Percentiles rank a stretch among this genome's conserved stretches.
These are phyloP conservation scores for Teratosphaeria epicoccoides DNA, from an alignment of 2,329 filamentous ascomycete genomes.

Conservation along the genomic window DNA sequence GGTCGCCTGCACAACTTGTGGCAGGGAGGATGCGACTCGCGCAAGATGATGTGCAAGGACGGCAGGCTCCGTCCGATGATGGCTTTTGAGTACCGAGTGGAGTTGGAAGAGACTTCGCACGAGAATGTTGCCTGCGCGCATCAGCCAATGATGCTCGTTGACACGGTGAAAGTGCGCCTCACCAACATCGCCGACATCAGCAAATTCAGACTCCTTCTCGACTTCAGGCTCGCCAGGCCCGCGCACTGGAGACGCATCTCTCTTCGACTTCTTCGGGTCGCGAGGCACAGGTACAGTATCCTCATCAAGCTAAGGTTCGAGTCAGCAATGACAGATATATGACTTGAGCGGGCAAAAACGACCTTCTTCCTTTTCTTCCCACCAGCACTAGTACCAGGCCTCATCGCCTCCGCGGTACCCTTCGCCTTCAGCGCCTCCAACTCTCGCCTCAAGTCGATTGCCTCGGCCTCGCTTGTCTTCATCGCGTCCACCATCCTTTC, in stretches of 20 bases:
- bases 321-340: background rate
- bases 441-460: conserved; percentile 14
- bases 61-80: conserved; percentile 7
- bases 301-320: conserved; percentile 4
- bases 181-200: conserved; percentile 15
- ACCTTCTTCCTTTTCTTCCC: conserved; percentile 21
- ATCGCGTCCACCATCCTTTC: conserved; percentile 14
- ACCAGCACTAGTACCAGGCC: background rate
- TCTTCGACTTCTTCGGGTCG: conserved; percentile 16
- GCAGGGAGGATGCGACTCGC: conserved; percentile 12
- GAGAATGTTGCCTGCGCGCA: conserved; percentile 12
- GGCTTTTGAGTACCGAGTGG: conserved; percentile 15
- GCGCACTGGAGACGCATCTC: conserved; percentile 7
- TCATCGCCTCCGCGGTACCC: conserved; percentile 5
- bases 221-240: conserved; percentile 1
- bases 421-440: conserved; percentile 15
- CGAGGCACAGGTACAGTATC: conserved; percentile 16
- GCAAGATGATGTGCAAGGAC: conserved; percentile 20
- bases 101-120: conserved; percentile 21
- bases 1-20: conserved; percentile 13
- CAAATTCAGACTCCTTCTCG: conserved; percentile 10
- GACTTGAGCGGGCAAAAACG: background rate
- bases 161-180: background rate
- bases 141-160: background rate
- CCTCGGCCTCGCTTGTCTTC: conserved; percentile 10